Base-by-base conservation (phyloP, 441 rosid species). In the Gossypium laxum region DNA sequence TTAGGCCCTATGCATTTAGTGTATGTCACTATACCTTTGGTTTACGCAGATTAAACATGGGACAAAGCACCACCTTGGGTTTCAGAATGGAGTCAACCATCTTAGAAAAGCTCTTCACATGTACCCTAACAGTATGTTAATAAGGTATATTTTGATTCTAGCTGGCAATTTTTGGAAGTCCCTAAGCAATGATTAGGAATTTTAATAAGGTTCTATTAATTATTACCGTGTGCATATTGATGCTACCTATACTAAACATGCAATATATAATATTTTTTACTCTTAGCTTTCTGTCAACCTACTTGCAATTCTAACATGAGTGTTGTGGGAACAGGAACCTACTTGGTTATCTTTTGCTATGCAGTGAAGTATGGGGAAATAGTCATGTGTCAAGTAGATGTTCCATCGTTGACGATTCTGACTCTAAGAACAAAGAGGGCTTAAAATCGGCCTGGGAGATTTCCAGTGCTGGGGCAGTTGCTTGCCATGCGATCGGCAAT, bases 261-360 rank as follows among this genome's bases (percentile, higher is more conserved):
- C 60, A 12, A 26, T 69, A 3, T 57, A 10, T 55, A n/a, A 21
- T 17, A 65, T 38, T 28, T n/a, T 22, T 66, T 3, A 2, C 19
- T n/a, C 21, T 21, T 18, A 63, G 38, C 56, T 67, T 67, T 66
- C 72, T 67, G 34, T 47, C 63, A 45, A 71, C 57, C 34, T 50
- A 21, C 24, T 52, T 61, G 41, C 26, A 34, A 11, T 61, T 67
- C 76, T 79, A 73, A 77, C 77, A 18, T 28, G 70, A 72, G 79
- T 60, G 60, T 70, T 56, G 71, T 78, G 76, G 76, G 69, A 81
- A 63, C 87, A 94, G 98, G 89, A 87, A 92, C 70, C 82, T 87
- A 65, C 98, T 94, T 43, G 97, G 97, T 80, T 85, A 88, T 82
- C 86, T 91, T 67, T 75, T 91, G 90, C 78, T 89, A 71, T 84